A percentile compares a stretch with the other conserved stretches of the same genome.
Evolutionary conservation across 208 protist species (phyloP).

Genomic region (Leishmania major): DNA sequence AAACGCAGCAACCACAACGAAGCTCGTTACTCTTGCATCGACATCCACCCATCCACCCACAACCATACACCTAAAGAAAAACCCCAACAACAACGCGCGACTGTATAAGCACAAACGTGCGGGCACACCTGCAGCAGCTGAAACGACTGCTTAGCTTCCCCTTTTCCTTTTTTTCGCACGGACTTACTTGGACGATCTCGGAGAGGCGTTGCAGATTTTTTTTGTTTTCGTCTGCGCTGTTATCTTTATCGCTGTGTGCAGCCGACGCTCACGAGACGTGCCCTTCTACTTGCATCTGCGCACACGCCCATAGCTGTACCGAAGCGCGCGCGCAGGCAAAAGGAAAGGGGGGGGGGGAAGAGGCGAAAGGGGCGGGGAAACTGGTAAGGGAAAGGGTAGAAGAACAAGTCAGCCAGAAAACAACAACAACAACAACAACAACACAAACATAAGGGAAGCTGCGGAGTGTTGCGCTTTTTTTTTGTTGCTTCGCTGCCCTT

Average conservation of each 20-base stretch:
- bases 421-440: too few relatives aligned
- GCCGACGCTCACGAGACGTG: neutral
- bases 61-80: neutral
- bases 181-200: too few relatives aligned
- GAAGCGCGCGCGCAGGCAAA: neutral
- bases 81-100: neutral
- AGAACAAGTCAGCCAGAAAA: neutral
- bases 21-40: neutral
- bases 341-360: too few relatives aligned
- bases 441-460: neutral
- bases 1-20: neutral
- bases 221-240: too few relatives aligned
- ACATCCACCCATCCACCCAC: neutral
- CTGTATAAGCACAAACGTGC: neutral
- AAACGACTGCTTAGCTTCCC: neutral
- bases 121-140: neutral
- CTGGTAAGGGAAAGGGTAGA: too few relatives aligned
- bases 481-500: neutral
- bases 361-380: too few relatives aligned
- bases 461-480: neutral
- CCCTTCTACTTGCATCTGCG: too few relatives aligned
- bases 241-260: too few relatives aligned
- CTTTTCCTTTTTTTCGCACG: too few relatives aligned
- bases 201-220: too few relatives aligned
- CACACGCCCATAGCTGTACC: neutral